These are phyloP conservation scores for Macrolepiota dolichaula DNA, from an alignment of 768 basidiomycete species.

Conservation along the genomic window DNA sequence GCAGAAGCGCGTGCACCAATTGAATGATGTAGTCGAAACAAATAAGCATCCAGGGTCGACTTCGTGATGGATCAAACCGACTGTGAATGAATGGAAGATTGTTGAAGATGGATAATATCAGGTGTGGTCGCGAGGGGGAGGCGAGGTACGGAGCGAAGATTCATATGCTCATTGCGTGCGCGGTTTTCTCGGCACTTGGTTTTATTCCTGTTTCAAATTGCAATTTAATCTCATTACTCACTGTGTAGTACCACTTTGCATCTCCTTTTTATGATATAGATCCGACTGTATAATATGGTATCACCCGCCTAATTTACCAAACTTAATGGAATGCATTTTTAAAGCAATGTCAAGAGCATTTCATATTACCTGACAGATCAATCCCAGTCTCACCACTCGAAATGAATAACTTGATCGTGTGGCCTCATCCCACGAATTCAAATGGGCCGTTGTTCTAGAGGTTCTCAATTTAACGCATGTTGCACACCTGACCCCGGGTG, in stretches of 20 bases:
- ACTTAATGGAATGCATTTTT: not conserved
- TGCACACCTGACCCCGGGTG: not conserved
- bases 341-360: not conserved
- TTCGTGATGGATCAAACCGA: not conserved
- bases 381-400: too few relatives aligned
- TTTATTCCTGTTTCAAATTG: not conserved
- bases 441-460: not conserved
- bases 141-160: not conserved
- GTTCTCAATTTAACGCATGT: not conserved
- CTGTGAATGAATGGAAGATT: not conserved
- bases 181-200: not conserved
- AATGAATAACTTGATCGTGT: not conserved
- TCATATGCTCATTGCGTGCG: not conserved
- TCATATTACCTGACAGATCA: too few relatives aligned
- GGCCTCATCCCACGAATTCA: not conserved
- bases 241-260: not conserved
- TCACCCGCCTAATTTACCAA: not conserved
- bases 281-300: not conserved
- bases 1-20: conserved; percentile 65
- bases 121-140: not conserved
- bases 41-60: conserved; percentile 25
- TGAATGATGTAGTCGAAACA: conserved; percentile 49
- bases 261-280: not conserved
- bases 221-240: not conserved
- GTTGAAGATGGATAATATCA: not conserved